Percentiles rank a stretch among this genome's conserved stretches.
Evolutionary conservation across 225 moss, liverwort and hornwort species (phyloP).

Genomic region (Anthoceros angustus): DNA sequence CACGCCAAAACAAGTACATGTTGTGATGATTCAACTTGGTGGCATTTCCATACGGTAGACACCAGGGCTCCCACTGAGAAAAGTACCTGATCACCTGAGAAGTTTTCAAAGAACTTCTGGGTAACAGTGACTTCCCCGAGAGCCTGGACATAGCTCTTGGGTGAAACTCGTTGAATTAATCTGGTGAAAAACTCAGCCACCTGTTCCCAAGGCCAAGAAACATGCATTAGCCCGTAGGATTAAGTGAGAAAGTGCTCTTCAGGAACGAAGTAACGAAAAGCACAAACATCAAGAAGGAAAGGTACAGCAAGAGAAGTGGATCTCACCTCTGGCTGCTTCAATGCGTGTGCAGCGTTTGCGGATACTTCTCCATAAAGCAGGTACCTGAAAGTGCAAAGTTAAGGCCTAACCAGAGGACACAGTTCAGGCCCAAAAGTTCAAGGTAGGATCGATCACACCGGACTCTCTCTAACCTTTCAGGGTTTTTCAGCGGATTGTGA

Average conservation of each 20-base stretch:
- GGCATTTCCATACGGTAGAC: background rate
- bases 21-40: background rate
- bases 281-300: background rate
- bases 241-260: background rate
- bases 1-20: background rate
- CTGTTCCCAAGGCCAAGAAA: slow-evolving; percentile 12
- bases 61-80: background rate
- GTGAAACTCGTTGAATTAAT: slow-evolving; percentile 90
- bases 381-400: slow-evolving; percentile 37
- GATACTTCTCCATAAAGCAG: slow-evolving; percentile 72
- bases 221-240: slow-evolving; percentile 7
- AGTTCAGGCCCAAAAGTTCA: too few relatives aligned
- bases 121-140: slow-evolving; percentile 76
- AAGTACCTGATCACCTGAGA: slow-evolving; percentile 91
- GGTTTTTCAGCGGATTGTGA: slow-evolving; percentile 90
- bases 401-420: background rate
- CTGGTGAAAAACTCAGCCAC: slow-evolving; percentile 79
- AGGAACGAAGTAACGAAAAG: background rate
- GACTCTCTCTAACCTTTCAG: slow-evolving; percentile 55
- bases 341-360: slow-evolving; percentile 55
- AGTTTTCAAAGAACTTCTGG: slow-evolving; percentile 95
- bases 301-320: slow-evolving; percentile 4
- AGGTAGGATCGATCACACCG: background rate
- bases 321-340: slow-evolving; percentile 71
- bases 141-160: slow-evolving; percentile 89